phyloP scores from a whole-genome alignment of 1,284 basidiomycete genomes.

The Malassezia slooffiae region DNA sequence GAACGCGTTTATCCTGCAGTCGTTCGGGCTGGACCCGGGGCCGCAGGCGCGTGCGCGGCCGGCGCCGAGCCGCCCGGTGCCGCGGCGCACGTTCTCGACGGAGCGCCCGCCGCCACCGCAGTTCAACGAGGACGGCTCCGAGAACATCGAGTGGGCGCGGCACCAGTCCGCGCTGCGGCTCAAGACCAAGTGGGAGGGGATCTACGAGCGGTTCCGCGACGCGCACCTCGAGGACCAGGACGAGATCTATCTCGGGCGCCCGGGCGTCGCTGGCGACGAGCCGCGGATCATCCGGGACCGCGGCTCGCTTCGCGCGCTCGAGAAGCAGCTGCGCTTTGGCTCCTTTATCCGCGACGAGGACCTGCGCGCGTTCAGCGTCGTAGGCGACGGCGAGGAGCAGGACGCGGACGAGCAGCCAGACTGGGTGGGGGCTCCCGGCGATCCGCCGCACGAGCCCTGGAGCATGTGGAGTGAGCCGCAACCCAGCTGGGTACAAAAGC shows the following conservation, averaged over 20 bases:
- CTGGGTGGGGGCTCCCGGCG: no score
- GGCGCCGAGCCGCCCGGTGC: background rate
- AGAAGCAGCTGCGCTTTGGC: slow-evolving; percentile 27
- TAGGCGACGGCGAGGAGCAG: background rate
- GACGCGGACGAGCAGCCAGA: no score
- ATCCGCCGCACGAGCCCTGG: background rate
- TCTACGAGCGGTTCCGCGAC: slow-evolving; percentile 37
- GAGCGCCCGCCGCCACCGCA: slow-evolving; percentile 13
- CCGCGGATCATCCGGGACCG: slow-evolving; percentile 33
- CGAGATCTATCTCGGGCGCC: slow-evolving; percentile 40
- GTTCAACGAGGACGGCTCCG: slow-evolving; percentile 32
- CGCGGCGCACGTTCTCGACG: background rate
- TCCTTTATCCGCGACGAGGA: slow-evolving; percentile 40
- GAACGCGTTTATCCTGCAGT: slow-evolving; percentile 16
- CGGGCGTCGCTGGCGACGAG: slow-evolving; percentile 17
- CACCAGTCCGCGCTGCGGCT: slow-evolving; percentile 35
- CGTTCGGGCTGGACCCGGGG: slow-evolving; percentile 4
- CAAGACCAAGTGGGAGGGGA: slow-evolving; percentile 38
- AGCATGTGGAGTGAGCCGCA: no score
- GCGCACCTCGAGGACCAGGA: slow-evolving; percentile 39
- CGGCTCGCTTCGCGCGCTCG: slow-evolving; percentile 26
- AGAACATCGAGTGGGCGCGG: slow-evolving; percentile 30
- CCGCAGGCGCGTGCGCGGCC: no score
- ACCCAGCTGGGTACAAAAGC: no score
- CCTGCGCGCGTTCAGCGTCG: slow-evolving; percentile 5